Percentiles rank a stretch among this genome's conserved stretches.
Conservation (phyloP, 345 rosid genomes). For the Populus simonii region DNA sequence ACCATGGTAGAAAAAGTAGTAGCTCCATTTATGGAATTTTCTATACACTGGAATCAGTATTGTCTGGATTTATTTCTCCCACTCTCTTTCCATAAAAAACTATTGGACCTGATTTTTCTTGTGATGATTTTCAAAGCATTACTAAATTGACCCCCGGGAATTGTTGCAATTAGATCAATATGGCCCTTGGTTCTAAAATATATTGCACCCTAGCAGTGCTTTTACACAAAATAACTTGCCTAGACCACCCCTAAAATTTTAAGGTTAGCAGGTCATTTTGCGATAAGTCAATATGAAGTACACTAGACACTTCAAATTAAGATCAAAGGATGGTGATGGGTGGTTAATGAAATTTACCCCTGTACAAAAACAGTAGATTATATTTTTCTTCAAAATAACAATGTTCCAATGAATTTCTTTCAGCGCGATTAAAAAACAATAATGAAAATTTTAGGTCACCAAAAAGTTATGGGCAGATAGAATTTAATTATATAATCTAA, state of each 20-base stretch:
- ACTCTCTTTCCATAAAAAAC: background rate
- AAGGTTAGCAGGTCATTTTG: background rate
- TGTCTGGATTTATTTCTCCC: background rate
- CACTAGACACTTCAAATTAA: background rate
- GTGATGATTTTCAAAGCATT: background rate
- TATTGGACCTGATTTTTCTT: background rate
- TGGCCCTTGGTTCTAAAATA: background rate
- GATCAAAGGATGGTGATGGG: background rate
- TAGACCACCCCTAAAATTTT: background rate
- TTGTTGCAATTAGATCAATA: background rate
- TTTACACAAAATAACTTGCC: background rate
- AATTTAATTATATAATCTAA: background rate
- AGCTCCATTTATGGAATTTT: background rate
- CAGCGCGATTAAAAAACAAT: background rate
- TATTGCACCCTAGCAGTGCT: background rate
- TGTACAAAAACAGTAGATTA: background rate
- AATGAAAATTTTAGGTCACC: background rate
- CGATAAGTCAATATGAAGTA: background rate
- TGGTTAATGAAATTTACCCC: background rate
- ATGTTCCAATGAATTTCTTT: background rate
- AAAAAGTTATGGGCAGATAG: background rate
- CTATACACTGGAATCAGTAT: background rate
- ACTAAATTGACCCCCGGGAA: background rate
- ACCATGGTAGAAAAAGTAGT: background rate
- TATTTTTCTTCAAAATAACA: background rate